Evolutionary conservation across 139 green algal genomes (phyloP), one percentile per base, ranked within the genome.

Genomic region (Chlamydomonas incerta): DNA sequence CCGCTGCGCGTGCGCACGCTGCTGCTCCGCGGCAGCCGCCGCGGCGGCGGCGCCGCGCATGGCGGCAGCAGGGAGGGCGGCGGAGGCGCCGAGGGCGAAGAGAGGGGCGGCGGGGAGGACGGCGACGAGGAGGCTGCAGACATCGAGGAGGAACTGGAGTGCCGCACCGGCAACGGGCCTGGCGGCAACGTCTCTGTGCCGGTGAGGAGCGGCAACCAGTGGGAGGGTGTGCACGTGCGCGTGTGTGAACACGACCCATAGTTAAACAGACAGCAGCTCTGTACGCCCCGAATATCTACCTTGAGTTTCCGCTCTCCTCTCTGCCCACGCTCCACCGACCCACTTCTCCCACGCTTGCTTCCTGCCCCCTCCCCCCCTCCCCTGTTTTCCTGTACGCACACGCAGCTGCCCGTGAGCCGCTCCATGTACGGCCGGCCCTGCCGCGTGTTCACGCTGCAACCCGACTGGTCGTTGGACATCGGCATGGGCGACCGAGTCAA

Each of bases 161-260:
- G 79, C 33, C 26, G 21, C 23, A 26, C 75, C 0, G 66, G 79
- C 62, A 85, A n/a, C 65, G 79, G 79, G 0, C 79, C 79, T 0
- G 79, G 79, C n/a, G 79, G 79, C 66, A 58, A 76, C 47, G n/a
- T 24, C 9, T 65, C 79, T 0, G 20, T 85, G 23, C 76, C 73
- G 76, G 76, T 83, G 41, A 3, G 76, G 41, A 5, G 33, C 1
- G 14, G 33, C n/a, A n/a, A n/a, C n/a, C n/a, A n/a, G 14, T 17
- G 14, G 31, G 26, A 47, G 67, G 31, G 31, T 24, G 17, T 31
- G n/a, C n/a, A n/a, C n/a, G n/a, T n/a, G n/a, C n/a, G n/a, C n/a
- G n/a, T n/a, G n/a, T n/a, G n/a, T n/a, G n/a, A n/a, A n/a, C n/a
- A n/a, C n/a, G n/a, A n/a, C n/a, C n/a, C n/a, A n/a, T n/a, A n/a